These are phyloP conservation scores for Vitellaria paradoxa DNA, from an alignment of 179 eudicot genomes.

Conservation along the genomic window DNA sequence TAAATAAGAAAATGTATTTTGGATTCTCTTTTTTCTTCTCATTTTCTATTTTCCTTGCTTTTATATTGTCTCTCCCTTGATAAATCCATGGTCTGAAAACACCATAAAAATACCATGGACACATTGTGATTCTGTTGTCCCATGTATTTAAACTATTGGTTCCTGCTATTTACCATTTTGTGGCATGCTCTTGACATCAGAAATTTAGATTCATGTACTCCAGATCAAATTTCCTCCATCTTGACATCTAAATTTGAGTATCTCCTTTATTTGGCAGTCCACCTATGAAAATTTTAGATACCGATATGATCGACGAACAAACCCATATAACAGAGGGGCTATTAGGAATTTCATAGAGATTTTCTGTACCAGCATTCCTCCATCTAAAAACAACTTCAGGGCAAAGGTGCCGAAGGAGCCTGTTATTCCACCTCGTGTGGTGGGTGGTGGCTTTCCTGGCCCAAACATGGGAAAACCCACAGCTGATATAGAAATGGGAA, in stretches of 20 bases:
- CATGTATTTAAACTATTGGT: neutral
- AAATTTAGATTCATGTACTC: neutral
- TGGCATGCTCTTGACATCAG: neutral
- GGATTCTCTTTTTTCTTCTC: too few relatives aligned
- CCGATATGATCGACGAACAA: conserved; percentile 57
- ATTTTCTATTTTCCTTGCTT: too few relatives aligned
- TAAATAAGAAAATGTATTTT: too few relatives aligned
- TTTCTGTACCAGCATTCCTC: conserved; percentile 61
- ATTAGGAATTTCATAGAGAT: conserved; percentile 54
- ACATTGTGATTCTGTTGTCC: neutral
- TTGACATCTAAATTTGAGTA: neutral
- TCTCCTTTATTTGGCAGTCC: conserved; percentile 48
- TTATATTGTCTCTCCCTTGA: too few relatives aligned
- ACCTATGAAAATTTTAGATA: conserved; percentile 85
- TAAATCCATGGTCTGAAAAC: too few relatives aligned
- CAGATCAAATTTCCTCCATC: neutral
- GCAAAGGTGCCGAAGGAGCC: conserved; percentile 49
- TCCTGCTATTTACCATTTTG: neutral
- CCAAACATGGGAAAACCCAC: conserved; percentile 13
- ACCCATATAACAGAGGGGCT: conserved; percentile 70
- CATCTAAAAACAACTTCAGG: conserved; percentile 68
- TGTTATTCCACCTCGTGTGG: conserved; percentile 16
- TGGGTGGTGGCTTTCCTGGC: conserved; percentile 16
- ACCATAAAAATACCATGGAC: neutral
- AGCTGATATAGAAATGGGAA: conserved; percentile 33